A percentile compares a stretch with the other conserved stretches of the same genome.
Evolutionary conservation across 1,284 basidiomycete genomes (phyloP).

Genomic region (Leccinum subspadiceum): DNA sequence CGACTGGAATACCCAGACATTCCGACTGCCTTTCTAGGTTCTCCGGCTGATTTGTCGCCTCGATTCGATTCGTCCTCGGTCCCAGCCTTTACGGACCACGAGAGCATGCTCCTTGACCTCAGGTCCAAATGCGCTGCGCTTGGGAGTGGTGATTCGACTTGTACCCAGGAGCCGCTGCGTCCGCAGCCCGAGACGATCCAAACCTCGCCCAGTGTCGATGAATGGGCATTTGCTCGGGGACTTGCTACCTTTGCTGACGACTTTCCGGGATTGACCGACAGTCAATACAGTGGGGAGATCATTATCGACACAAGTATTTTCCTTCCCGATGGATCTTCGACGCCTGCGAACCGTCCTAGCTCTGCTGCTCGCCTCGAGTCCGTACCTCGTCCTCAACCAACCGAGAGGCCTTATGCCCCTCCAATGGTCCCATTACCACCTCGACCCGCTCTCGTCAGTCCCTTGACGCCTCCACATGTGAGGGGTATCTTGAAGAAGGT

Average conservation of each 20-base stretch:
- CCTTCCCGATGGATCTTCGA: slow-evolving; percentile 13
- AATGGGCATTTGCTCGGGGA: slow-evolving; percentile 23
- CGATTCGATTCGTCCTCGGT: slow-evolving; percentile 32
- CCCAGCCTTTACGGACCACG: slow-evolving; percentile 42
- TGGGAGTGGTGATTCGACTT: slow-evolving; percentile 17
- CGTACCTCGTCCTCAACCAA: neutral
- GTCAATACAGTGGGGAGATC: slow-evolving; percentile 2
- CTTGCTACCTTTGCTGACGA: slow-evolving; percentile 17
- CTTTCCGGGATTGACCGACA: slow-evolving; percentile 5
- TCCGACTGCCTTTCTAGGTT: slow-evolving; percentile 60
- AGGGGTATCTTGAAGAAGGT: slow-evolving; percentile 34
- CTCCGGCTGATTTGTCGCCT: slow-evolving; percentile 47
- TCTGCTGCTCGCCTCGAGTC: neutral
- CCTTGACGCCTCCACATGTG: slow-evolving; percentile 28
- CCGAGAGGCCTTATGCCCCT: slow-evolving; percentile 13
- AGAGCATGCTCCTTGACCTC: slow-evolving; percentile 55
- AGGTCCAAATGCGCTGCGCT: slow-evolving; percentile 41
- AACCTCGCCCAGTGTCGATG: slow-evolving; percentile 18
- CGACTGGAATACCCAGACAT: slow-evolving; percentile 52
- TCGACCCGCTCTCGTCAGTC: slow-evolving; percentile 30
- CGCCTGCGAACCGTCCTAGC: slow-evolving; percentile 7
- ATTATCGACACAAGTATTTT: slow-evolving; percentile 10
- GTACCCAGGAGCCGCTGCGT: slow-evolving; percentile 16
- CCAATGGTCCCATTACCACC: slow-evolving; percentile 30
- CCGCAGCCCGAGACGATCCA: neutral